Conservation (phyloP, 805 yeast genomes). For the Zygoascus bituminiphila region DNA sequence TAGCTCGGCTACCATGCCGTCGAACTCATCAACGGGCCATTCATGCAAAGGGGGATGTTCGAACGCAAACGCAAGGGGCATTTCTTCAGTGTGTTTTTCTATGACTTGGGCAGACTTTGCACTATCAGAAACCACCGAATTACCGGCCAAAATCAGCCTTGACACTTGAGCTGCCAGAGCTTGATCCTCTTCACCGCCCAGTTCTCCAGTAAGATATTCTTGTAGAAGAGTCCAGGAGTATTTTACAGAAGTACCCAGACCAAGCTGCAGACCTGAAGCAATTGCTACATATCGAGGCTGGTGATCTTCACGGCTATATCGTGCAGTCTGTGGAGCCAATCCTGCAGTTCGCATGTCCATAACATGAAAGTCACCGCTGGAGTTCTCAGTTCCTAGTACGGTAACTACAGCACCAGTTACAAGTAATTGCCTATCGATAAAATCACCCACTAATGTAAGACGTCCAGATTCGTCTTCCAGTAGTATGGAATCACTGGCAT, state of each 20-base stretch:
- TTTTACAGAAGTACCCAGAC: slow-evolving; percentile 30
- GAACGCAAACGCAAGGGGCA: slow-evolving; percentile 6
- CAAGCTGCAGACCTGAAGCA: slow-evolving; percentile 66
- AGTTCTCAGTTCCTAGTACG: slow-evolving; percentile 74
- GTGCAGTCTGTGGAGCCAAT: slow-evolving; percentile 45
- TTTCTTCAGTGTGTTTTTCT: not conserved
- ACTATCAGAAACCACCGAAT: slow-evolving; percentile 39
- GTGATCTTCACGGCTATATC: slow-evolving; percentile 2
- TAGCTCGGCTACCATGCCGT: slow-evolving; percentile 48
- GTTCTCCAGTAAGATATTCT: slow-evolving; percentile 65
- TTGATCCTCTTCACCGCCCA: slow-evolving; percentile 33
- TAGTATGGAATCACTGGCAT: slow-evolving; percentile 51
- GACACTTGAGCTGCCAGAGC: slow-evolving; percentile 28
- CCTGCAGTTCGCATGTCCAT: slow-evolving; percentile 72
- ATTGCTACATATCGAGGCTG: slow-evolving; percentile 44
- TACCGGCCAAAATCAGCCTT: slow-evolving; percentile 63
- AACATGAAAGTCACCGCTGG: slow-evolving; percentile 75
- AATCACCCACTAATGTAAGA: slow-evolving; percentile 56
- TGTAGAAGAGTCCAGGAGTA: slow-evolving; percentile 45
- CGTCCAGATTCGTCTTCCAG: slow-evolving; percentile 93
- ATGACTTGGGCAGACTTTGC: not conserved
- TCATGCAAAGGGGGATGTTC: slow-evolving; percentile 19
- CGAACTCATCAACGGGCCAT: slow-evolving; percentile 33
- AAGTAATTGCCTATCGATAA: slow-evolving; percentile 42
- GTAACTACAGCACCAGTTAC: slow-evolving; percentile 91